phyloP scores from a whole-genome alignment of 2,329 filamentous ascomycete genomes.

The Apiospora koreana region DNA sequence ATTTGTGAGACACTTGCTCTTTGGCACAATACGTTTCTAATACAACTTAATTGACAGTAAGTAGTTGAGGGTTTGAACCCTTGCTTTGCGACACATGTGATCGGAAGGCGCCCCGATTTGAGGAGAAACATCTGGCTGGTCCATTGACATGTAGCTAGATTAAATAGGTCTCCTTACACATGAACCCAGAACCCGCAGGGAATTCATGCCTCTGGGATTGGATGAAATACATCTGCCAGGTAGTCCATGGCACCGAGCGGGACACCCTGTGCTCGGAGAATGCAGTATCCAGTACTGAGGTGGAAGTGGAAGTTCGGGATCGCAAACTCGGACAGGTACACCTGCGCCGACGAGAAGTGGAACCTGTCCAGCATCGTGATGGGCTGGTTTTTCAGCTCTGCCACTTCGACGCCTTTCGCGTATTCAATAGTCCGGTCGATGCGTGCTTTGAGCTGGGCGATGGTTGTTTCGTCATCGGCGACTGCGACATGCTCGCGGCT shows the following conservation, averaged over 20 bases:
- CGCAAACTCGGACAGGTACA: conserved; percentile 43
- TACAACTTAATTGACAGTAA: too few species aligned
- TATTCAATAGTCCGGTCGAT: conserved; percentile 48
- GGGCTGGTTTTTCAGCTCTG: conserved; percentile 43
- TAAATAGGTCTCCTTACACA: too few species aligned
- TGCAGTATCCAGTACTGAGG: conserved; percentile 49
- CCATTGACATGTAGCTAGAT: background rate
- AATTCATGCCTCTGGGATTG: background rate
- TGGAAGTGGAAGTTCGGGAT: conserved; percentile 61
- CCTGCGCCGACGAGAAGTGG: conserved; percentile 17
- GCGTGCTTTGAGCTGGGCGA: conserved; percentile 47
- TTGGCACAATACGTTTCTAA: too few species aligned
- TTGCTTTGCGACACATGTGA: too few species aligned
- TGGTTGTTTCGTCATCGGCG: conserved; percentile 42
- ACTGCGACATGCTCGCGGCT: conserved; percentile 15
- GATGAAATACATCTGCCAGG: conserved; percentile 26
- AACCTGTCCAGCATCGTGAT: conserved; percentile 33
- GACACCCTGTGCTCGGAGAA: conserved; percentile 54
- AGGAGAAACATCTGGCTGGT: background rate
- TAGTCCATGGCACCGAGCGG: conserved; percentile 55
- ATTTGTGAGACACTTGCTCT: too few species aligned
- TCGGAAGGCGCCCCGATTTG: too few species aligned
- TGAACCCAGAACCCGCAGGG: background rate
- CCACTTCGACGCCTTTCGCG: conserved; percentile 43
- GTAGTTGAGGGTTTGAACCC: too few species aligned